Evolutionary conservation across 2,329 filamentous ascomycete species (phyloP).

Genomic region (Periconia sp.): DNA sequence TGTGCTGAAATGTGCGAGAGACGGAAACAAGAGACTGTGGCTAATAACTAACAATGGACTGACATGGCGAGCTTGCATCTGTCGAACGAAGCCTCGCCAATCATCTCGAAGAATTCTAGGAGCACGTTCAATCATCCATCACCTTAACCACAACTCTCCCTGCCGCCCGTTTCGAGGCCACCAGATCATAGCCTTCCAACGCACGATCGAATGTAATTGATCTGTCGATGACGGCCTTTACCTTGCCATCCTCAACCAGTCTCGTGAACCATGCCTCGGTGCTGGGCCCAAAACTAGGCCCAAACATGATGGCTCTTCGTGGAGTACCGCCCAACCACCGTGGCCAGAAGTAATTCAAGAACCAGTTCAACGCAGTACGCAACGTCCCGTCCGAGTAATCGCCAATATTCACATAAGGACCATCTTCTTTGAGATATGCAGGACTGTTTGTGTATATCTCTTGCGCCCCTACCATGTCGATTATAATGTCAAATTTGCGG

Average conservation of each 20-base stretch:
- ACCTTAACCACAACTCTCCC: constrained; percentile 23
- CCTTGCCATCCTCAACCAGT: constrained; percentile 39
- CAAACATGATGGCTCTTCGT: constrained; percentile 37
- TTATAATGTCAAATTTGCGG: constrained; percentile 50
- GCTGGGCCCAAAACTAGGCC: constrained; percentile 2
- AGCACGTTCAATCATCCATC: constrained; percentile 1
- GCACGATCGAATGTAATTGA: constrained; percentile 47
- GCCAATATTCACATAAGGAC: constrained; percentile 48
- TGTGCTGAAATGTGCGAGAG: too few relatives aligned
- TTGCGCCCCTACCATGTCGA: constrained; percentile 56
- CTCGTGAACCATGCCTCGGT: constrained; percentile 33
- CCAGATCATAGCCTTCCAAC: constrained; percentile 24
- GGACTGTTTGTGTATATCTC: constrained; percentile 50
- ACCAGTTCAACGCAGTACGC: constrained; percentile 41
- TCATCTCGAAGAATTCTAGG: too few relatives aligned
- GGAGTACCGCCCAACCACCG: constrained; percentile 48
- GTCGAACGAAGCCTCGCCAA: too few relatives aligned
- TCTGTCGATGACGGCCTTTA: constrained; percentile 46
- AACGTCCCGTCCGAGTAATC: constrained; percentile 42
- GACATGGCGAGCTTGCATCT: too few relatives aligned
- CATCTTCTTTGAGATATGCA: constrained; percentile 47
- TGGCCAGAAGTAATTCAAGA: constrained; percentile 50
- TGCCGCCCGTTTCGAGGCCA: constrained; percentile 15
- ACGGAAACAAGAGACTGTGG: too few relatives aligned
- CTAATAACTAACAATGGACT: too few relatives aligned